A percentile compares a stretch with the other conserved stretches of the same genome.
These are phyloP conservation scores for Erigeron canadensis DNA, from an alignment of 129 eudicot genomes.

Conservation along the genomic window DNA sequence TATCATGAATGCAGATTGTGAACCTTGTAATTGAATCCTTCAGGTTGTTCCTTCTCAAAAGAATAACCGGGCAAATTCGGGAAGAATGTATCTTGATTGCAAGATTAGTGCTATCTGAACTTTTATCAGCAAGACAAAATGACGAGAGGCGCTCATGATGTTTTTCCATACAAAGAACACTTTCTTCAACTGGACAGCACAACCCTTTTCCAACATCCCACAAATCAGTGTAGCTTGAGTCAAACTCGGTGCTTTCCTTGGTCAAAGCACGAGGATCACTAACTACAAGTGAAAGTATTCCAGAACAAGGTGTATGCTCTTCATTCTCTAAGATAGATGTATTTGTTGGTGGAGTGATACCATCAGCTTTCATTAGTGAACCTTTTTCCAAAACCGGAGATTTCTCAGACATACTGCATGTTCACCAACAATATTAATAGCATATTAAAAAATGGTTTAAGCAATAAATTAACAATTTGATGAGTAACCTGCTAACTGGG, in stretches of 20 bases:
- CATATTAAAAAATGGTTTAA: too few species aligned
- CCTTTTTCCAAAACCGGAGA: constrained; percentile 28
- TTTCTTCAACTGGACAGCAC: constrained; percentile 74
- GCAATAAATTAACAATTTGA: not conserved
- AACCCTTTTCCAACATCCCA: constrained; percentile 73
- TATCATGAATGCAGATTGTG: not conserved
- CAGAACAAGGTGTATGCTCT: constrained; percentile 39
- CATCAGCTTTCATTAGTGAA: constrained; percentile 30
- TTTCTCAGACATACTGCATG: constrained; percentile 36
- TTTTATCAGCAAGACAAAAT: constrained; percentile 44
- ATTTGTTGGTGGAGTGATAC: constrained; percentile 17
- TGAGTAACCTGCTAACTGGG: constrained; percentile 51
- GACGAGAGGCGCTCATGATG: constrained; percentile 50
- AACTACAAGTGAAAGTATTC: constrained; percentile 47
- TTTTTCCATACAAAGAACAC: constrained; percentile 61
- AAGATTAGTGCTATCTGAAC: constrained; percentile 21
- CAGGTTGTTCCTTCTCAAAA: constrained; percentile 45
- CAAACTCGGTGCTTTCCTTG: constrained; percentile 24
- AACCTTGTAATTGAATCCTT: constrained; percentile 61
- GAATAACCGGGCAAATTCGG: constrained; percentile 65
- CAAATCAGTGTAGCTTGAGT: constrained; percentile 38
- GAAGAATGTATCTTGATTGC: constrained; percentile 41
- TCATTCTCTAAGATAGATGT: constrained; percentile 22
- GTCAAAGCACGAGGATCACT: constrained; percentile 64
- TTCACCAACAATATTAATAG: constrained; percentile 13